These are phyloP conservation scores for Klebsormidium nitens DNA, from an alignment of 139 green algal genomes.

Conservation along the genomic window DNA sequence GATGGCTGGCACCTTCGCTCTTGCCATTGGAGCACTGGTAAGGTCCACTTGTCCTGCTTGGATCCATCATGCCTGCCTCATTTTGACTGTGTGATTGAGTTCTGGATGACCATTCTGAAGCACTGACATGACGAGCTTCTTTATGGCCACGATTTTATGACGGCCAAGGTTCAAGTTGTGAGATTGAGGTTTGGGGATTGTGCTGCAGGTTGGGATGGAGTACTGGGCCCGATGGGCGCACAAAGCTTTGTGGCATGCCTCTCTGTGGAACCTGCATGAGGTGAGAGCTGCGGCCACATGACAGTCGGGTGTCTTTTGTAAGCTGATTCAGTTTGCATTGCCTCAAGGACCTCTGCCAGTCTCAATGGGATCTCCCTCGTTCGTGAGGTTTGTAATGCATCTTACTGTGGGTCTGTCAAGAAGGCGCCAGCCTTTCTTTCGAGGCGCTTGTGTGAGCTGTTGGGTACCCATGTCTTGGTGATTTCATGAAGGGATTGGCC, in stretches of 20 bases:
- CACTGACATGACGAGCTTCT: no score
- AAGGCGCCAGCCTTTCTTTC: background rate
- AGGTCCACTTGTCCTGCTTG: no score
- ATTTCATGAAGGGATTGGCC: no score
- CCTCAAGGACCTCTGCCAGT: background rate
- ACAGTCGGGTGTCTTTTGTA: background rate
- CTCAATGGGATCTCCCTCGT: background rate
- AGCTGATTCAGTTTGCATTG: background rate
- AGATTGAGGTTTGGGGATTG: no score
- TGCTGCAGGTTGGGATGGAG: conserved; percentile 10
- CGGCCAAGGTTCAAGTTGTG: no score
- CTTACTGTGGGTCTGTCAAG: background rate
- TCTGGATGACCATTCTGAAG: no score
- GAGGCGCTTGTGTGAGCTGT: background rate
- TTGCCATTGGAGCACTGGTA: conserved; percentile 31
- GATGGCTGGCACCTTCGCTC: conserved; percentile 29
- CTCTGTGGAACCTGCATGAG: background rate
- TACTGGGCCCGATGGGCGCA: background rate
- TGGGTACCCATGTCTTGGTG: background rate
- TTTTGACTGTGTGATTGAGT: no score
- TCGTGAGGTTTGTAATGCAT: background rate
- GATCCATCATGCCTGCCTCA: no score
- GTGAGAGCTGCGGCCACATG: background rate
- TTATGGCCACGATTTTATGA: no score
- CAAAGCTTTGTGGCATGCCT: background rate